Evolutionary conservation across 1,139 yeast species (phyloP).

Genomic region (Lodderomyces jiufengensis): DNA sequence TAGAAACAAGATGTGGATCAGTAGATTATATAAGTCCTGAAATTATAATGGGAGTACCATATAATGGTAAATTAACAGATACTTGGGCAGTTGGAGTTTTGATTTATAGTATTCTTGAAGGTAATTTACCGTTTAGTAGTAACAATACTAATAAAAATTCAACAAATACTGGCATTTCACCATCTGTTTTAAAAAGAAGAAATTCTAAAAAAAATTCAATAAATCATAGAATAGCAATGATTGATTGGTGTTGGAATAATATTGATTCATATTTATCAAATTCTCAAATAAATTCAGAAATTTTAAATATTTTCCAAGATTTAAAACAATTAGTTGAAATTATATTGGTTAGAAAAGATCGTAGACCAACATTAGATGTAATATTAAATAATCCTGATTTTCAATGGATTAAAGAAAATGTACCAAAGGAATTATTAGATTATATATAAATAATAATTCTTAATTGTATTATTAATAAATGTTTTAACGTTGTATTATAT

Average conservation of each 20-base stretch:
- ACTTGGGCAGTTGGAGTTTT: slow-evolving; percentile 94
- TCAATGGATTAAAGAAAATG: slow-evolving; percentile 19
- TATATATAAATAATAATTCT: no score
- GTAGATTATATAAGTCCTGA: slow-evolving; percentile 97
- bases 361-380: slow-evolving; percentile 19
- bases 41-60: slow-evolving; percentile 79
- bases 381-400: slow-evolving; percentile 16
- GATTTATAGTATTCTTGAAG: slow-evolving; percentile 78
- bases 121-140: slow-evolving; percentile 82
- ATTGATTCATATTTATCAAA: slow-evolving; percentile 15
- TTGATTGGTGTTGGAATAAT: slow-evolving; percentile 83
- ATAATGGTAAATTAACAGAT: slow-evolving; percentile 87
- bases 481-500: no score
- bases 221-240: slow-evolving; percentile 86
- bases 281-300: slow-evolving; percentile 12
- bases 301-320: slow-evolving; percentile 22
- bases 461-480: no score
- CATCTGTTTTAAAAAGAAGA: slow-evolving; percentile 47
- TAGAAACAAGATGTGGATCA: slow-evolving; percentile 89
- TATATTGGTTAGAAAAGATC: slow-evolving; percentile 40
- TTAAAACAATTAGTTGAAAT: slow-evolving; percentile 31
- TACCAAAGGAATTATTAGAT: slow-evolving; percentile 12
- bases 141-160: slow-evolving; percentile 14
- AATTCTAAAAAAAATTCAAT: slow-evolving; percentile 54
- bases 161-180: slow-evolving; percentile 29